Conservation (phyloP, 305 asterid genomes). For the Fraxinus nigra region DNA sequence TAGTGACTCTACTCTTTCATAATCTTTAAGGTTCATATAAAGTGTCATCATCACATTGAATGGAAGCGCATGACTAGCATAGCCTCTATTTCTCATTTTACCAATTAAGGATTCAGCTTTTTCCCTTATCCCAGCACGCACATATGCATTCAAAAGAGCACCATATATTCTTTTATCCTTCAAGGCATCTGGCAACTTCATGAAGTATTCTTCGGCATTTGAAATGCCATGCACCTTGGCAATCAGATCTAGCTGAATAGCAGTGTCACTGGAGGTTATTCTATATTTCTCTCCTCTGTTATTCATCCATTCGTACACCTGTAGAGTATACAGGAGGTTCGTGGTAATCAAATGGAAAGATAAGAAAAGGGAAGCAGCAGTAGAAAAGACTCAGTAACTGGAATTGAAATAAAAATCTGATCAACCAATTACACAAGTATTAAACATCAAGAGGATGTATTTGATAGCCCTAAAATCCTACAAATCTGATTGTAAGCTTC, state of each 20-base stretch:
- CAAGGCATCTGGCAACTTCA: conserved; percentile 54
- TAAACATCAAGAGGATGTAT: not conserved
- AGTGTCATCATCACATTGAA: conserved; percentile 95
- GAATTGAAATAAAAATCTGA: not conserved
- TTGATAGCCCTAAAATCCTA: not conserved
- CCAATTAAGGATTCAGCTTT: conserved; percentile 75
- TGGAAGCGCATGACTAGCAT: conserved; percentile 64
- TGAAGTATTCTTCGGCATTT: conserved; percentile 74
- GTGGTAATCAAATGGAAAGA: not conserved
- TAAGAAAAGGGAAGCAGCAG: not conserved
- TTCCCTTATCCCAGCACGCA: conserved; percentile 58
- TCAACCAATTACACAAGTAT: not conserved
- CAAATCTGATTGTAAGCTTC: not conserved
- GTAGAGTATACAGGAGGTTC: conserved; percentile 24
- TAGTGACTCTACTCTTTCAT: conserved; percentile 54
- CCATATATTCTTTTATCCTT: conserved; percentile 83
- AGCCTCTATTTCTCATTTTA: conserved; percentile 58
- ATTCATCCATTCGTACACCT: conserved; percentile 95
- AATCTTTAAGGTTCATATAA: conserved; percentile 65
- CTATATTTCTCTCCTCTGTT: conserved; percentile 66
- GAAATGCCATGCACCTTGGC: conserved; percentile 76
- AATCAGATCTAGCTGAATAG: conserved; percentile 83
- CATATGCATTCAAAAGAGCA: conserved; percentile 76
- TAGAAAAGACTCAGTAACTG: not conserved
- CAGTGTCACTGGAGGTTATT: conserved; percentile 71